Percentiles rank a stretch among this genome's conserved stretches.
phyloP scores from a whole-genome alignment of 2,329 filamentous ascomycete species.

The Stromatinia cepivora region DNA sequence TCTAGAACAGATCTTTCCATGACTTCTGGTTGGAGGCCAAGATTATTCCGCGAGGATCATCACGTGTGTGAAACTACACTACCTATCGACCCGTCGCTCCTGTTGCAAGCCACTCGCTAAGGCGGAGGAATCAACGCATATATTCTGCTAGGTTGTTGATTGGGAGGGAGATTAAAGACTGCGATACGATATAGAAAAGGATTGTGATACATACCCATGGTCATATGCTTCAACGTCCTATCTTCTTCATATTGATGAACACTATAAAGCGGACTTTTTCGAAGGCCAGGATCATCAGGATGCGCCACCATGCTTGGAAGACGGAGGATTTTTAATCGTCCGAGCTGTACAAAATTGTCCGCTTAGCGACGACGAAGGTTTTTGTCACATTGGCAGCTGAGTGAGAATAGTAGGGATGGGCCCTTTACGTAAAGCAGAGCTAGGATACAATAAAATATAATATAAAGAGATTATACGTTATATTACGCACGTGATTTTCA shows the following conservation, averaged over 20 bases:
- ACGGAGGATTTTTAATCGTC: background rate
- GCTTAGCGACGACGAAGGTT: background rate
- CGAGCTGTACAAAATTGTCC: background rate
- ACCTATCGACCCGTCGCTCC: background rate
- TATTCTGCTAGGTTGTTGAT: background rate
- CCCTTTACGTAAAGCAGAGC: too few relatives aligned
- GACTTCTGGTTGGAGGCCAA: constrained; percentile 15
- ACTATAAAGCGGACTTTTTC: background rate
- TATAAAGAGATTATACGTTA: too few relatives aligned
- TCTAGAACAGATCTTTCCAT: background rate
- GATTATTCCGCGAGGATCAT: constrained; percentile 9
- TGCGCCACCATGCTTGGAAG: background rate
- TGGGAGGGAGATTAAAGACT: background rate
- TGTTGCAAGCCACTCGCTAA: background rate
- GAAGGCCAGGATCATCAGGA: background rate
- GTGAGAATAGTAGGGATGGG: too few relatives aligned
- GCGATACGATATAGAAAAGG: background rate
- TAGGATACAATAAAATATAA: too few relatives aligned
- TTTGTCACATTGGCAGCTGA: background rate
- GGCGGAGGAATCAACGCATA: background rate
- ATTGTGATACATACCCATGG: background rate
- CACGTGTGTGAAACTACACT: background rate
- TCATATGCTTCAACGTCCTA: background rate
- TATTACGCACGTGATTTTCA: too few relatives aligned
- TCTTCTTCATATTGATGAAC: background rate